phyloP scores from a whole-genome alignment of 1,139 yeast genomes.

The Chernovozyma sophiae-reginae region DNA sequence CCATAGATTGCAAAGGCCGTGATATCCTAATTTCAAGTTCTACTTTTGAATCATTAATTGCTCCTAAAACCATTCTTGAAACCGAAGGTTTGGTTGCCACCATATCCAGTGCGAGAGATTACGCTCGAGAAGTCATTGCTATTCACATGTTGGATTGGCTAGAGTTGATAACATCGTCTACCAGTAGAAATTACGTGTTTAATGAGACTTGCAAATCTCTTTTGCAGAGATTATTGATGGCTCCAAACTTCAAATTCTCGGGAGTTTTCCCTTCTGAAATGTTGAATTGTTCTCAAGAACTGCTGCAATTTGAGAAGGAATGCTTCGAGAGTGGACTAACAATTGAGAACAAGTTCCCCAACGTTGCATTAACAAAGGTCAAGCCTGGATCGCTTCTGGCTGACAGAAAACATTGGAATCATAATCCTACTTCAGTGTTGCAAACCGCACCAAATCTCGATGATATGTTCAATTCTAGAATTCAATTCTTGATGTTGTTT shows the following conservation, averaged over 20 bases:
- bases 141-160: slow-evolving; percentile 49
- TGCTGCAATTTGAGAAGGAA: slow-evolving; percentile 1
- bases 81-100: slow-evolving; percentile 54
- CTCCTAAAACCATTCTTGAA: slow-evolving; percentile 33
- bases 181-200: slow-evolving; percentile 19
- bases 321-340: slow-evolving; percentile 19
- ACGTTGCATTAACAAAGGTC: slow-evolving; percentile 7
- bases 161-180: slow-evolving; percentile 30
- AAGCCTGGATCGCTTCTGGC: background rate
- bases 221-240: slow-evolving; percentile 28
- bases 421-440: slow-evolving; percentile 10
- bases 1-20: slow-evolving; percentile 32
- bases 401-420: background rate
- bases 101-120: slow-evolving; percentile 45
- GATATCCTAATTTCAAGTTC: slow-evolving; percentile 21
- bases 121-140: slow-evolving; percentile 44
- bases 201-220: slow-evolving; percentile 19
- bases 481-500: slow-evolving; percentile 51
- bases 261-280: slow-evolving; percentile 22
- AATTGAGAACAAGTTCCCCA: slow-evolving; percentile 14
- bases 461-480: slow-evolving; percentile 30
- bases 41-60: slow-evolving; percentile 17
- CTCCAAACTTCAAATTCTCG: slow-evolving; percentile 22
- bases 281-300: slow-evolving; percentile 22
- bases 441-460: slow-evolving; percentile 24